phyloP scores from a whole-genome alignment of 352 stramenopile species.

The Pythium aquatile region DNA sequence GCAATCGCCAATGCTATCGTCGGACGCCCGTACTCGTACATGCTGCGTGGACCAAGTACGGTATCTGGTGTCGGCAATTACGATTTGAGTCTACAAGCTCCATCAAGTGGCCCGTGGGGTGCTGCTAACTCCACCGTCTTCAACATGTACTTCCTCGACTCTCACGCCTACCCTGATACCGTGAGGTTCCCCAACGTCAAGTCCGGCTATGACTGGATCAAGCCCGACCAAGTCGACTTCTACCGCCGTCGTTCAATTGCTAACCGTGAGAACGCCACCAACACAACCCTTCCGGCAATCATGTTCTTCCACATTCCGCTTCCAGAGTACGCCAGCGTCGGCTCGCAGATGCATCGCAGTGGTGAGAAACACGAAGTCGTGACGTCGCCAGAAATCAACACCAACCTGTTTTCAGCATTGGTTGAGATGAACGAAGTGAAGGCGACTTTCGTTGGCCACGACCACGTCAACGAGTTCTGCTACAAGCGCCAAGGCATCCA shows the following conservation, averaged over 20 bases:
- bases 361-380: constrained; percentile 44
- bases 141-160: constrained; percentile 69
- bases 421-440: constrained; percentile 58
- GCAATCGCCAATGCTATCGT: constrained; percentile 39
- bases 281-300: constrained; percentile 35
- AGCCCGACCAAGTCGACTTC: constrained; percentile 47
- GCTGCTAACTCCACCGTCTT: constrained; percentile 31
- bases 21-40: constrained; percentile 44
- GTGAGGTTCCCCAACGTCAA: constrained; percentile 35
- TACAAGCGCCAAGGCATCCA: constrained; percentile 40
- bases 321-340: constrained; percentile 38
- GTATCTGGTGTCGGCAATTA: constrained; percentile 58
- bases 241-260: constrained; percentile 32
- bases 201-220: constrained; percentile 55
- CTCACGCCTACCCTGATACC: constrained; percentile 28
- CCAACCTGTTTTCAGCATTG: constrained; percentile 41
- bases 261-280: constrained; percentile 16
- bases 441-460: constrained; percentile 54
- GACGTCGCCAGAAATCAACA: constrained; percentile 38
- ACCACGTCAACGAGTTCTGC: constrained; percentile 67
- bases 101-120: constrained; percentile 34
- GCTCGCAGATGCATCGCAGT: constrained; percentile 15
- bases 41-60: constrained; percentile 29
- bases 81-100: constrained; percentile 42
- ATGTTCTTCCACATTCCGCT: constrained; percentile 76